phyloP scores from a whole-genome alignment of 345 rosid species.

The Gynandropsis gynandra region DNA sequence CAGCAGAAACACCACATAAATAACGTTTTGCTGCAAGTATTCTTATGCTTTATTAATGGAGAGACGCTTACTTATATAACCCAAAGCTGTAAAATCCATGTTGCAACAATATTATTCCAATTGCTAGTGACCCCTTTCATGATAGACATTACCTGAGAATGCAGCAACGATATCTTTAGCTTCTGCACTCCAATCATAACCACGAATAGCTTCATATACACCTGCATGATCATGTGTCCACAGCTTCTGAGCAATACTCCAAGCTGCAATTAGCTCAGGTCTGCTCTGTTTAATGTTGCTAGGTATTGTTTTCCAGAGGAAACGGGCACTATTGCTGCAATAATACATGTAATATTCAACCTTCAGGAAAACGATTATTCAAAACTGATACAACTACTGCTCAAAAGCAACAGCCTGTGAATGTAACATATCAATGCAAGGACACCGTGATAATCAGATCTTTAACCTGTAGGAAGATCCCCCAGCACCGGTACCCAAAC shows the following conservation, averaged over 20 bases:
- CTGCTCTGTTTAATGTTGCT: conserved; percentile 53
- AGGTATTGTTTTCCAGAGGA: conserved; percentile 81
- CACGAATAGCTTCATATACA: conserved; percentile 62
- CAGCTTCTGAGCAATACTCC: conserved; percentile 75
- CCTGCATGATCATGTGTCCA: conserved; percentile 76
- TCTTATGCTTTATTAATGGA: too few relatives aligned
- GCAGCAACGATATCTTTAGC: conserved; percentile 50
- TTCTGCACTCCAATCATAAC: conserved; percentile 79
- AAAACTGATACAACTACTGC: neutral
- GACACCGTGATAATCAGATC: neutral
- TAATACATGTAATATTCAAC: neutral
- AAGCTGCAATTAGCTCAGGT: conserved; percentile 62
- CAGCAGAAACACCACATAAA: conserved; percentile 16
- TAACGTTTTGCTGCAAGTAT: neutral
- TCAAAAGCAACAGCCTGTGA: neutral
- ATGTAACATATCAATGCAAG: too few relatives aligned
- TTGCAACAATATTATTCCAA: neutral
- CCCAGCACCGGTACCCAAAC: neutral
- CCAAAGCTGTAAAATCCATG: neutral
- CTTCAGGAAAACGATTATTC: neutral
- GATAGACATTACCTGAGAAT: conserved; percentile 44
- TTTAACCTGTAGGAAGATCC: neutral
- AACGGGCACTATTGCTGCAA: conserved; percentile 72
- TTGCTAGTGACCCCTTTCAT: neutral
- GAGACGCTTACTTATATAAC: too few relatives aligned